phyloP scores from a whole-genome alignment of 805 yeast genomes.

The Starmerella scarabaei region DNA sequence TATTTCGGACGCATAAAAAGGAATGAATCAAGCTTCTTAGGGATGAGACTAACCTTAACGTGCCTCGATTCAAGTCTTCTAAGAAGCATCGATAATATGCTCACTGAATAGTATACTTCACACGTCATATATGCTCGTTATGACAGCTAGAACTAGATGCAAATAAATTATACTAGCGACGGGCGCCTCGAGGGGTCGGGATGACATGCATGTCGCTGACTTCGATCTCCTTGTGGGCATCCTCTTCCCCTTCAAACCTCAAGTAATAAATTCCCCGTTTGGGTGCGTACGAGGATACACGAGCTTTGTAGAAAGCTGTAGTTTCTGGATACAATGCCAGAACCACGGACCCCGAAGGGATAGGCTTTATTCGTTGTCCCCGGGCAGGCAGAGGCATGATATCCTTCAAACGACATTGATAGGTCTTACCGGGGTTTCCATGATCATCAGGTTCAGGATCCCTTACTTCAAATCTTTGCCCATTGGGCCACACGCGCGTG shows the following conservation, averaged over 20 bases:
- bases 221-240: slow-evolving; percentile 87
- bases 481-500: slow-evolving; percentile 60
- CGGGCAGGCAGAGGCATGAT: slow-evolving; percentile 47
- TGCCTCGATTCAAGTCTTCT: no score
- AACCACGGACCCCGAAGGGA: slow-evolving; percentile 68
- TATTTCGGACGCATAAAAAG: no score
- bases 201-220: slow-evolving; percentile 75
- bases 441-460: slow-evolving; percentile 97
- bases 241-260: slow-evolving; percentile 93
- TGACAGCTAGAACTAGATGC: no score
- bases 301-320: slow-evolving; percentile 91
- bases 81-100: no score
- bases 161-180: no score
- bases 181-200: slow-evolving; percentile 30
- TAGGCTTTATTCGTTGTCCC: slow-evolving; percentile 33
- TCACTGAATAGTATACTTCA: no score
- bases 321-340: slow-evolving; percentile 95
- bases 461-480: slow-evolving; percentile 70
- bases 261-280: slow-evolving; percentile 27
- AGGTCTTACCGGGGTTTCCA: slow-evolving; percentile 75
- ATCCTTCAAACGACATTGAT: slow-evolving; percentile 72
- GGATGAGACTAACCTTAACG: no score
- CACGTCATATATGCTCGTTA: no score
- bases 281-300: slow-evolving; percentile 43
- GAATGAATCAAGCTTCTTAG: no score